Percentiles rank a stretch among this genome's conserved stretches.
Conservation (phyloP, 768 basidiomycete species). For the Mycena alexandri region DNA sequence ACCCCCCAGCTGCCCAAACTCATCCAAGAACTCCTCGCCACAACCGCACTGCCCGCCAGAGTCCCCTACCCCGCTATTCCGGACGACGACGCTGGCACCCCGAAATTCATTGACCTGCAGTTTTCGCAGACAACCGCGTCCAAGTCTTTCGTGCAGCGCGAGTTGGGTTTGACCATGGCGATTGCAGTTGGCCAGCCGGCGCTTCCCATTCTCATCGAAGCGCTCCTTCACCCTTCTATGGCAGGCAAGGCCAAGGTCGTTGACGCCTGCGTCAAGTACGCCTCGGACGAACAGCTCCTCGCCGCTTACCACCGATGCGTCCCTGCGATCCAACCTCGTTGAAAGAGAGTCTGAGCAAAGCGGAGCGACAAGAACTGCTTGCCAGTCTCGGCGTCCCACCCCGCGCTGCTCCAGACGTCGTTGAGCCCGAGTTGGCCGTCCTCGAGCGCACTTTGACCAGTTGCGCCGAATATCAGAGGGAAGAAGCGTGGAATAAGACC, state of each 20-base stretch:
- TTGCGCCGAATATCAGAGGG: constrained; percentile 29
- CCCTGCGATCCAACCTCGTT: constrained; percentile 32
- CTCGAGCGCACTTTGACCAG: constrained; percentile 33
- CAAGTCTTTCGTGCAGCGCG: constrained; percentile 37
- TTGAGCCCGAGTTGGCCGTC: constrained; percentile 26
- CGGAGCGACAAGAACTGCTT: constrained; percentile 19
- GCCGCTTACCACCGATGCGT: constrained; percentile 36
- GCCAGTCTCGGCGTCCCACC: constrained; percentile 19
- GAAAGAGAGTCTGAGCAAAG: constrained; percentile 22
- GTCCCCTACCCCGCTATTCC: constrained; percentile 26
- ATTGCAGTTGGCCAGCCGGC: constrained; percentile 31
- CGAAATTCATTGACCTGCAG: constrained; percentile 22
- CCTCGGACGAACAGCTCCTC: constrained; percentile 33
- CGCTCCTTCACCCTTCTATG: constrained; percentile 37
- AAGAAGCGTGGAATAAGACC: constrained; percentile 34
- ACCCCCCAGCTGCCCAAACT: constrained; percentile 29
- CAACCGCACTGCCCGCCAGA: not conserved
- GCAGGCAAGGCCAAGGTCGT: constrained; percentile 32
- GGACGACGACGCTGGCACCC: constrained; percentile 5
- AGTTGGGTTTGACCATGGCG: constrained; percentile 37
- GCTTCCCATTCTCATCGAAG: constrained; percentile 35
- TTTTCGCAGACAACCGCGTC: constrained; percentile 38
- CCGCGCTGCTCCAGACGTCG: constrained; percentile 1
- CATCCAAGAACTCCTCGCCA: constrained; percentile 34
- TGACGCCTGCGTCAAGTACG: constrained; percentile 31